Evolutionary conservation across 2,329 filamentous ascomycete species (phyloP).

Genomic region (Lachnellula cervina): DNA sequence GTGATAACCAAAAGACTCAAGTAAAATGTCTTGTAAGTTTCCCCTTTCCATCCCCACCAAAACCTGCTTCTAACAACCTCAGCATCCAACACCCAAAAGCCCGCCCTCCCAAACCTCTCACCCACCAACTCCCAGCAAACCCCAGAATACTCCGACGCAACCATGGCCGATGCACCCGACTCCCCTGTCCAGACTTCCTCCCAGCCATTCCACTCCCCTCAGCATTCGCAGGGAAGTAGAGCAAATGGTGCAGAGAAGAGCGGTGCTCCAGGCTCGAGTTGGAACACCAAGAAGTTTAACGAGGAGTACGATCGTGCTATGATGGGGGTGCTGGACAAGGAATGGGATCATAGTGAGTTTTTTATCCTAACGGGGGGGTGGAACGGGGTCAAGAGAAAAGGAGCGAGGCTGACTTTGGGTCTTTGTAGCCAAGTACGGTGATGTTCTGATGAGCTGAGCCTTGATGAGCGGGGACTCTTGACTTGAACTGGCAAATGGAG

Average conservation of each 20-base stretch:
- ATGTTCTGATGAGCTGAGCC: neutral
- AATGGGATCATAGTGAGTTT: slow-evolving; percentile 43
- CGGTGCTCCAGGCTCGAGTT: slow-evolving; percentile 44
- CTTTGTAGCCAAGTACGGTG: neutral
- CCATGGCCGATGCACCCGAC: slow-evolving; percentile 27
- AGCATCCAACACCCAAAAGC: slow-evolving; percentile 1
- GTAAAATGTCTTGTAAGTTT: neutral
- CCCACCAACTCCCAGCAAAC: neutral
- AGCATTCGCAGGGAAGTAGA: slow-evolving; percentile 10
- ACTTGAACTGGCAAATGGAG: neutral
- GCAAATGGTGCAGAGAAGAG: slow-evolving; percentile 14
- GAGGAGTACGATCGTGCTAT: slow-evolving; percentile 49
- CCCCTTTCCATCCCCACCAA: neutral
- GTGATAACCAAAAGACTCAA: neutral
- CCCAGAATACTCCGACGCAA: slow-evolving; percentile 6
- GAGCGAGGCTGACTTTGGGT: neutral
- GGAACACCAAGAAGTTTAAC: slow-evolving; percentile 51
- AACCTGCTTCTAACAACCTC: neutral
- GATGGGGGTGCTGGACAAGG: slow-evolving; percentile 46
- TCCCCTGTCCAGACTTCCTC: slow-evolving; percentile 19
- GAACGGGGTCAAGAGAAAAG: neutral
- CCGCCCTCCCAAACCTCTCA: neutral
- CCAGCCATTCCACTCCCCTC: slow-evolving; percentile 1
- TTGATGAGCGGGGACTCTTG: neutral
- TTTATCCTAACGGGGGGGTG: neutral